Percentiles rank a stretch among this genome's conserved stretches.
Evolutionary conservation across 495 filamentous ascomycete genomes (phyloP).

Genomic region (Venustampulla echinocandica): DNA sequence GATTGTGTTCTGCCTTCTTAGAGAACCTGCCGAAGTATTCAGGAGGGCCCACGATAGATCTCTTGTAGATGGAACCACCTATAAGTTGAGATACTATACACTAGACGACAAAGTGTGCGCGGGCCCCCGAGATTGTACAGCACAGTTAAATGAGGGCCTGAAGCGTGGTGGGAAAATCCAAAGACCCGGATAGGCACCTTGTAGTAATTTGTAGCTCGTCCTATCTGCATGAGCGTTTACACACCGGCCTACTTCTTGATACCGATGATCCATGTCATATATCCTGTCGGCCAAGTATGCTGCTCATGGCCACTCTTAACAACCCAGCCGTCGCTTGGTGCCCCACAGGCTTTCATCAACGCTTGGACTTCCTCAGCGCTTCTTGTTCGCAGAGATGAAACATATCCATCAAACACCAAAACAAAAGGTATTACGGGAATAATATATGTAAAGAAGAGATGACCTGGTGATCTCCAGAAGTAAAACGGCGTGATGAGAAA

Average conservation of each 20-base stretch:
- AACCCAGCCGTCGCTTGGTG: conserved; percentile 41
- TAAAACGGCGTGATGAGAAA: conserved; percentile 48
- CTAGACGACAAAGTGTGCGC: too few species aligned
- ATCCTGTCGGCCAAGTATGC: conserved; percentile 41
- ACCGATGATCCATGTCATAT: conserved; percentile 42
- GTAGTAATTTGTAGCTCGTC: too few species aligned
- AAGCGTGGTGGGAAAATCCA: too few species aligned
- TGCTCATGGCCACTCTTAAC: conserved; percentile 41
- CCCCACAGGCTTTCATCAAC: conserved; percentile 43
- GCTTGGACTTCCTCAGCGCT: conserved; percentile 53
- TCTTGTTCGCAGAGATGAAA: conserved; percentile 56
- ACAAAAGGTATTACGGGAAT: conserved; percentile 57
- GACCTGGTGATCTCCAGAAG: conserved; percentile 48
- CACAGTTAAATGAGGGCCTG: too few species aligned
- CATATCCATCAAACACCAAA: conserved; percentile 55
- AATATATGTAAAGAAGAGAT: conserved; percentile 56
- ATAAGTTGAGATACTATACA: too few species aligned
- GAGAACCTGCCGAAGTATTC: too few species aligned
- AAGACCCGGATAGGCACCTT: too few species aligned
- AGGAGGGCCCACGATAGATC: too few species aligned
- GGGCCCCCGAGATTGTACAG: too few species aligned
- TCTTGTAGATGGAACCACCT: too few species aligned
- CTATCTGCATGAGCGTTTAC: conserved; percentile 42
- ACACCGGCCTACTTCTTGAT: conserved; percentile 24
- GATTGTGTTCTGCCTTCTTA: too few species aligned